phyloP scores from a whole-genome alignment of 805 yeast genomes.

The Yarrowia porcina region DNA sequence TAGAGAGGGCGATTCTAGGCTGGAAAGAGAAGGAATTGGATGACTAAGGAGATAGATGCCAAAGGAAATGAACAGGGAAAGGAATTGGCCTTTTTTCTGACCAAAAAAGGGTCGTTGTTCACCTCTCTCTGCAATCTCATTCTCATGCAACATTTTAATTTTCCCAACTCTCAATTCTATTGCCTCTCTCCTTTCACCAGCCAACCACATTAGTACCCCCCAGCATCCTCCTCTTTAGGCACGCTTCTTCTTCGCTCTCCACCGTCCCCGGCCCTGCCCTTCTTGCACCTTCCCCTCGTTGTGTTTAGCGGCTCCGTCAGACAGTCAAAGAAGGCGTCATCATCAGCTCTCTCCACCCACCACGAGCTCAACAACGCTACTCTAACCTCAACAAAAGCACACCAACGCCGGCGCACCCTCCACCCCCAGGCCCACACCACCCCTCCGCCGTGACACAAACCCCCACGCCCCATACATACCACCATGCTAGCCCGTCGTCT shows the following conservation, averaged over 20 bases:
- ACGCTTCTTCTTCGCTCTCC: neutral
- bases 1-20: too few species aligned
- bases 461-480: neutral
- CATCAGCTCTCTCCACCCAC: neutral
- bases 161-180: neutral
- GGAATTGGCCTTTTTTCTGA: too few species aligned
- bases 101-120: too few species aligned
- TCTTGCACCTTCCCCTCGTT: neutral
- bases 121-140: too few species aligned
- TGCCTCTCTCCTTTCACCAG: neutral
- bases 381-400: neutral
- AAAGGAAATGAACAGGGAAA: too few species aligned
- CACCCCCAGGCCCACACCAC: neutral
- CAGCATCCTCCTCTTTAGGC: neutral
- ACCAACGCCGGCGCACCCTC: neutral
- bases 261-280: neutral
- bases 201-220: neutral
- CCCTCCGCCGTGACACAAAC: neutral
- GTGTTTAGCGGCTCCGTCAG: neutral
- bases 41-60: too few species aligned
- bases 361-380: conserved; percentile 1
- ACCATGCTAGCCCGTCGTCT: conserved; percentile 20
- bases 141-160: neutral
- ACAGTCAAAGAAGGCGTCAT: neutral
- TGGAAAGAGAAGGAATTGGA: too few species aligned